Percentiles rank a stretch among this genome's conserved stretches.
These are phyloP conservation scores for Hibiscus syriacus DNA, from an alignment of 345 rosid species.

Conservation along the genomic window DNA sequence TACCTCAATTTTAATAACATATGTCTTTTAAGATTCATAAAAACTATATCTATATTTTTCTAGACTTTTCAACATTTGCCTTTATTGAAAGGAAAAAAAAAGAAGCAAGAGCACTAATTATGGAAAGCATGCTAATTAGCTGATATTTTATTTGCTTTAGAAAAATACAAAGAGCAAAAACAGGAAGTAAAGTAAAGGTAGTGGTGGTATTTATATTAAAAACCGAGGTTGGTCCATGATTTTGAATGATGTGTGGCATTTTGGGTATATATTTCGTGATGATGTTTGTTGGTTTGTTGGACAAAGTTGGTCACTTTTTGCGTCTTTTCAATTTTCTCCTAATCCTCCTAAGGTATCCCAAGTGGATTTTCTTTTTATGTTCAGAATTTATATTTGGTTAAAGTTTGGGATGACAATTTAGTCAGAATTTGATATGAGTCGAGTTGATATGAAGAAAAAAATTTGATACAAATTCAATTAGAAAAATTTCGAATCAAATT, in stretches of 20 bases:
- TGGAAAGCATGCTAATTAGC: background rate
- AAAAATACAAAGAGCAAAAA: background rate
- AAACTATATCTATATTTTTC: too few species aligned
- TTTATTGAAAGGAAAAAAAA: background rate
- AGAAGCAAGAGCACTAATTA: background rate
- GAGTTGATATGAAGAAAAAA: too few species aligned
- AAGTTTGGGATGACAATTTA: too few species aligned
- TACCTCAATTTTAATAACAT: too few species aligned
- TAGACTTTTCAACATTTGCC: background rate
- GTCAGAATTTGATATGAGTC: too few species aligned
- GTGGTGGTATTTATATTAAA: constrained; percentile 3
- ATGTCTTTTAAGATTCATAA: too few species aligned
- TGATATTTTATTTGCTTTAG: background rate
- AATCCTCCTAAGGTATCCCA: background rate
- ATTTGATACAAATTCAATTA: too few species aligned
- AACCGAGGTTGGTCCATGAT: background rate
- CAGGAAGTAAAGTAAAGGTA: background rate
- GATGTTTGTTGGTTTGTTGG: constrained; percentile 11
- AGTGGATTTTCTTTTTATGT: background rate
- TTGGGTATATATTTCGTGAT: background rate
- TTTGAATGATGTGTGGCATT: constrained; percentile 3
- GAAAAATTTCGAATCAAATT: too few species aligned
- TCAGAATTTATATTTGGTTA: background rate
- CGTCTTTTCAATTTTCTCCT: constrained; percentile 5
- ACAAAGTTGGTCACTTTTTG: constrained; percentile 2